Percentiles rank a stretch among this genome's conserved stretches.
These are phyloP conservation scores for Sphagnum contortum DNA, from an alignment of 225 moss, liverwort and hornwort species.

Conservation along the genomic window DNA sequence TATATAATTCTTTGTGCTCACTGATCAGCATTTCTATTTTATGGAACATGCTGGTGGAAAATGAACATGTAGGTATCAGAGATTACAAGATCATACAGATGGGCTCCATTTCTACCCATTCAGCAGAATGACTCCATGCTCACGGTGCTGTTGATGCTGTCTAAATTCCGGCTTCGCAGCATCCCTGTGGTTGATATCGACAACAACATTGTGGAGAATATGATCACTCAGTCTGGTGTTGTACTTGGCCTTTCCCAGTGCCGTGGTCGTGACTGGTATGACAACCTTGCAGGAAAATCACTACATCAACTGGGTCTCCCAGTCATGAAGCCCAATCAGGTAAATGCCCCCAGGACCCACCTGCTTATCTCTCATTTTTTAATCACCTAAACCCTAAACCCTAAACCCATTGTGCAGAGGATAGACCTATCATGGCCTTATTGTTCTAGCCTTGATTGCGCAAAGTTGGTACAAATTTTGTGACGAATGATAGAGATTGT, in stretches of 20 bases:
- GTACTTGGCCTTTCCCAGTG: conserved; percentile 73
- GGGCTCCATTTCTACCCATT: conserved; percentile 95
- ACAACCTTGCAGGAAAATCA: conserved; percentile 54
- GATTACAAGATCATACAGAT: conserved; percentile 81
- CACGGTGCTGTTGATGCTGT: conserved; percentile 81
- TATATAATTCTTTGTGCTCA: not conserved
- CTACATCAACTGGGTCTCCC: conserved; percentile 68
- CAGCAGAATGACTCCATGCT: conserved; percentile 82
- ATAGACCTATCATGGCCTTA: no score
- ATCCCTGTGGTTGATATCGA: conserved; percentile 76
- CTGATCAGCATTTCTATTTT: not conserved
- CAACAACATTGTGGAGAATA: conserved; percentile 63
- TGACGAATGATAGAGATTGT: no score
- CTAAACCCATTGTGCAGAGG: no score
- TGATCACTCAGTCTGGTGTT: conserved; percentile 86
- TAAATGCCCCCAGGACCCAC: conserved; percentile 9
- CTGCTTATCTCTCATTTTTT: not conserved
- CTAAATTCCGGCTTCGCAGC: conserved; percentile 78
- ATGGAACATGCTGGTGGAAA: no score
- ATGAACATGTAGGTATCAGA: conserved; percentile 47
- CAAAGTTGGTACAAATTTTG: no score
- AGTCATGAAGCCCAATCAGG: conserved; percentile 64
- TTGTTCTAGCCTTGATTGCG: no score
- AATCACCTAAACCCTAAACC: no score
- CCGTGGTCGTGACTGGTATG: conserved; percentile 87